Conservation (phyloP, 805 yeast species). For the Candida ortonii region DNA sequence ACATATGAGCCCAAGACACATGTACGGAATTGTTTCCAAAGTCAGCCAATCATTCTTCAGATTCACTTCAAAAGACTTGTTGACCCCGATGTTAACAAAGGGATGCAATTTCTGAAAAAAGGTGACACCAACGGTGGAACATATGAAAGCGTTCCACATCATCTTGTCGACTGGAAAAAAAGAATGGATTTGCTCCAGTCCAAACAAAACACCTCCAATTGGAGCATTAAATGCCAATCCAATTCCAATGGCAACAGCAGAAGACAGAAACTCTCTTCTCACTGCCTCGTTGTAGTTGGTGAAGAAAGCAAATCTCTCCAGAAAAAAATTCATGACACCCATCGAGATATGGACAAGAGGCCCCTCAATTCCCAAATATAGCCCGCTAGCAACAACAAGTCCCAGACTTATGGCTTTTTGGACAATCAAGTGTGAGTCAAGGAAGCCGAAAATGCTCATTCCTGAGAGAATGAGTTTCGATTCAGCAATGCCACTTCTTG, state of each 20-base stretch:
- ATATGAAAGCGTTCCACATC: constrained; percentile 82
- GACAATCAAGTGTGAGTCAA: constrained; percentile 50
- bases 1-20: constrained; percentile 66
- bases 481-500: constrained; percentile 71
- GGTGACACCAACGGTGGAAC: constrained; percentile 71
- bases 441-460: constrained; percentile 48
- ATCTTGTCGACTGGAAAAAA: constrained; percentile 60
- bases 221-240: constrained; percentile 86
- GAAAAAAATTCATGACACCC: constrained; percentile 45
- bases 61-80: constrained; percentile 55
- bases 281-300: constrained; percentile 51
- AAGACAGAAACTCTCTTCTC: constrained; percentile 63
- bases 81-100: constrained; percentile 40
- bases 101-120: constrained; percentile 52
- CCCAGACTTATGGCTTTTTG: constrained; percentile 57
- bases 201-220: constrained; percentile 81
- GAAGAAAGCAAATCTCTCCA: constrained; percentile 30
- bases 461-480: constrained; percentile 69
- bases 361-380: constrained; percentile 86
- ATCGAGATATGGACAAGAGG: constrained; percentile 80
- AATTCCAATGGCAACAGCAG: constrained; percentile 81
- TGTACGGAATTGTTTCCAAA: constrained; percentile 69
- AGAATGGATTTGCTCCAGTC: constrained; percentile 64
- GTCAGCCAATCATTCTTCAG: constrained; percentile 71
- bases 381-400: constrained; percentile 68